Percentiles rank a stretch among this genome's conserved stretches.
phyloP scores from a whole-genome alignment of 805 yeast genomes.

The Yamadazyma paraphyllophila region DNA sequence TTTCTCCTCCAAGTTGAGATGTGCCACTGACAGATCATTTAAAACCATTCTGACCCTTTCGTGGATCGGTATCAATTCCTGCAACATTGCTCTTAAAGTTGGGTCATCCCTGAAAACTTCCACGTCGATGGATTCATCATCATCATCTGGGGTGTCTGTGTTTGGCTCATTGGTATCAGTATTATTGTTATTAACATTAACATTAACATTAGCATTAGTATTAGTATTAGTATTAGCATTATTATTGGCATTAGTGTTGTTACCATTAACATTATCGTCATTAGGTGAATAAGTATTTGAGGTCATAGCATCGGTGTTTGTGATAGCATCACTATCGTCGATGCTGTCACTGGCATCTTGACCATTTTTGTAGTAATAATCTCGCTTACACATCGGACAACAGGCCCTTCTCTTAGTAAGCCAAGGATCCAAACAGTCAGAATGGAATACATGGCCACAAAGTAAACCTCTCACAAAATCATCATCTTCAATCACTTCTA shows the following conservation, averaged over 20 bases:
- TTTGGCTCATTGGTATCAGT: neutral
- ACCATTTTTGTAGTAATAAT: constrained; percentile 48
- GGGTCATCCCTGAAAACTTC: constrained; percentile 39
- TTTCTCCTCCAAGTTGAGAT: constrained; percentile 42
- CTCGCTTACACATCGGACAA: constrained; percentile 81
- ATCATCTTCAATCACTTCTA: constrained; percentile 60
- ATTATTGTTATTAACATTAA: neutral
- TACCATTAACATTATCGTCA: neutral
- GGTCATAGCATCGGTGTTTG: constrained; percentile 14
- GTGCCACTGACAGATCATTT: constrained; percentile 27
- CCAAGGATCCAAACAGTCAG: constrained; percentile 82
- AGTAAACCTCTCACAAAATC: constrained; percentile 69
- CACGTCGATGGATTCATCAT: constrained; percentile 21
- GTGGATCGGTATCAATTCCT: constrained; percentile 38
- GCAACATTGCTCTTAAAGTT: constrained; percentile 33
- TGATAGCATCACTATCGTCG: neutral
- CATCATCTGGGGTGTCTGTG: constrained; percentile 11
- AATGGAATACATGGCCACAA: constrained; percentile 83
- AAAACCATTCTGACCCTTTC: constrained; percentile 44
- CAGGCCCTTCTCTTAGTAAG: constrained; percentile 69
- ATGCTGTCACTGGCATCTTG: constrained; percentile 3
- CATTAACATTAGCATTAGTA: too few relatives aligned
- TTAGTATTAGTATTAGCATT: neutral
- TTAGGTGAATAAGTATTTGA: neutral
- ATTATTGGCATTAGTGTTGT: neutral